Base-by-base conservation (phyloP, 176 grass and related monocot genomes). In the Carex scoparia region DNA sequence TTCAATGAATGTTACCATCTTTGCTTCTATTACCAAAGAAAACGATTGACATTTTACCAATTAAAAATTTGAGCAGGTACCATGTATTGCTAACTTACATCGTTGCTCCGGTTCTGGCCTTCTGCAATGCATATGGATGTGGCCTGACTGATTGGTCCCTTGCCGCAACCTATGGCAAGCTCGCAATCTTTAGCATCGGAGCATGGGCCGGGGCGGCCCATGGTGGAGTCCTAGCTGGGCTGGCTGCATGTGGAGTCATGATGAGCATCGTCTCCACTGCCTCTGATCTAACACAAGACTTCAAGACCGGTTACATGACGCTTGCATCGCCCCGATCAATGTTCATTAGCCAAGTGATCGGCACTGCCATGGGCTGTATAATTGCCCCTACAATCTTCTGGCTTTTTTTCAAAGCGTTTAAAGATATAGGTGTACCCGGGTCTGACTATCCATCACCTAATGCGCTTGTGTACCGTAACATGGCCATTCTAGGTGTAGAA, bases 81-180 rank as follows among this genome's bases (percentile, higher is more conserved):
- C 78, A 97, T 86, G 89, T 94, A 2, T 85, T 84, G 6, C 61
- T 86, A 1, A 87, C 91, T 64, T 97, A 90, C 88, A 84, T 62
- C 35, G 85, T 97, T 68, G 91, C 89, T 27, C 94, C 91, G 7
- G 84, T 90, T 8, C 86, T 97, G 63, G 89, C 94, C 79, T 93
- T 97, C 91, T 91, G 89, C 88, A 97, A 94, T 77, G 94, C 94
- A 44, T 93, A 93, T 84, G 91, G 89, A 81, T 91, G 87, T 31
- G 94, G 94, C 53, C 81, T 97, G 60, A 86, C 89, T 12, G 88
- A 97, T 65, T 91, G 89, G 88, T 94, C 91, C 88, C 84, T 94
- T 49, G 91, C 91, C n/a, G 86, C 86, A 33, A 92, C 89, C 64
- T 89, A 94, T 38, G 87, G 89, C 80, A 94, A 94, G 82, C 88